A percentile compares a stretch with the other conserved stretches of the same genome.
Conservation (phyloP, 805 yeast genomes). For the Sugiyamaella qingdaonensis region DNA sequence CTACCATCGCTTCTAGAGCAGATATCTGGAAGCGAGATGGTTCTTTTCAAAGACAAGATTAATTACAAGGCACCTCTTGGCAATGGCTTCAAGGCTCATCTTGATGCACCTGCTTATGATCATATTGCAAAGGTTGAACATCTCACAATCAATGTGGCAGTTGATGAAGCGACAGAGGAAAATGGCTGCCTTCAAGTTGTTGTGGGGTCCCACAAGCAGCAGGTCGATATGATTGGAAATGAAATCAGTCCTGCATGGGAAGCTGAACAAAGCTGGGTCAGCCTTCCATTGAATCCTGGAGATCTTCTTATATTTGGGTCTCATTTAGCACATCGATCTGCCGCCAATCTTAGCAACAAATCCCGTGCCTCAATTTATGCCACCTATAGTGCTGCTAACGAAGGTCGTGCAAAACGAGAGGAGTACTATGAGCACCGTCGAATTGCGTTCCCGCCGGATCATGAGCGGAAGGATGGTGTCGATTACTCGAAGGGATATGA, state of each 20-base stretch:
- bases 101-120: slow-evolving; percentile 18
- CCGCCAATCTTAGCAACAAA: slow-evolving; percentile 6
- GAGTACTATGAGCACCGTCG: slow-evolving; percentile 14
- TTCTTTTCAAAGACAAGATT: slow-evolving; percentile 17
- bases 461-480: slow-evolving; percentile 10
- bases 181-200: slow-evolving; percentile 17
- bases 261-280: slow-evolving; percentile 11
- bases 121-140: slow-evolving; percentile 16
- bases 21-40: slow-evolving; percentile 15
- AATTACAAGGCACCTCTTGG: slow-evolving; percentile 15
- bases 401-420: slow-evolving; percentile 11
- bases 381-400: slow-evolving; percentile 10
- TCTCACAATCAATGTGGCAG: slow-evolving; percentile 13
- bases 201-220: slow-evolving; percentile 13
- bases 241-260: slow-evolving; percentile 13
- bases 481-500: slow-evolving; percentile 13
- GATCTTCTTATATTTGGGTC: slow-evolving; percentile 17
- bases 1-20: slow-evolving; percentile 9
- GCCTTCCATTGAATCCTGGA: slow-evolving; percentile 12
- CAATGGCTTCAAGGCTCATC: slow-evolving; percentile 16
- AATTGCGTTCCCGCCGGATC: slow-evolving; percentile 14
- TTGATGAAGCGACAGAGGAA: slow-evolving; percentile 15
- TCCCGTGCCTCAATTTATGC: slow-evolving; percentile 15
- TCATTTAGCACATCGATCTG: slow-evolving; percentile 14
- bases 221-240: slow-evolving; percentile 4